Conservation (phyloP, 306 rosid genomes). For the Castanea crenata region DNA sequence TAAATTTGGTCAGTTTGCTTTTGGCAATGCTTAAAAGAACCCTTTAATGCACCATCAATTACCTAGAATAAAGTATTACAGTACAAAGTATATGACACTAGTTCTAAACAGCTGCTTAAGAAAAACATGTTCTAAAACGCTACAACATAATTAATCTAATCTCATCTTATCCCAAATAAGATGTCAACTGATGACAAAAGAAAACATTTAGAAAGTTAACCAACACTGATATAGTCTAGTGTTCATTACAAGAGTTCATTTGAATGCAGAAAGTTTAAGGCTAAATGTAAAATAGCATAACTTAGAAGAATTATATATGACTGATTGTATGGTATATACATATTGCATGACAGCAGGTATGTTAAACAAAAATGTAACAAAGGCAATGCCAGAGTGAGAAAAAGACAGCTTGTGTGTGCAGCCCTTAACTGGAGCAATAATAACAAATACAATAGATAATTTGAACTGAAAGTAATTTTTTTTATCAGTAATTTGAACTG, state of each 20-base stretch:
- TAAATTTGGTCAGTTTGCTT: not conserved
- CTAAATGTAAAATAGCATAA: not conserved
- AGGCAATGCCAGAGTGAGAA: not conserved
- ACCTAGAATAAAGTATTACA: not conserved
- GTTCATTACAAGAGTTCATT: not conserved
- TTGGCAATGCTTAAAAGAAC: not conserved
- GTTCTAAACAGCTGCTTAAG: not conserved
- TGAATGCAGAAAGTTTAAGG: not conserved
- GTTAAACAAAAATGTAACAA: not conserved
- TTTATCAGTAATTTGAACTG: not conserved
- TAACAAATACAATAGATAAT: not conserved
- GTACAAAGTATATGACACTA: not conserved
- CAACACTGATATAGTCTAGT: not conserved
- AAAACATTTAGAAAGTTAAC: not conserved
- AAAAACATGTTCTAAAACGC: not conserved
- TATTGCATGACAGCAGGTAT: not conserved
- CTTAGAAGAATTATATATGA: not conserved
- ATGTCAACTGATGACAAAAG: not conserved
- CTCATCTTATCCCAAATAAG: not conserved
- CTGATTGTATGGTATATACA: not conserved
- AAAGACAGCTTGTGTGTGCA: not conserved
- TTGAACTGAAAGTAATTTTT: not conserved
- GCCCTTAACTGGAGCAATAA: not conserved
- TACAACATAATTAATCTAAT: not conserved
- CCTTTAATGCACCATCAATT: constrained; percentile 2